Conservation (phyloP, 2,329 filamentous ascomycete genomes). For the Stemphylium lycopersici region DNA sequence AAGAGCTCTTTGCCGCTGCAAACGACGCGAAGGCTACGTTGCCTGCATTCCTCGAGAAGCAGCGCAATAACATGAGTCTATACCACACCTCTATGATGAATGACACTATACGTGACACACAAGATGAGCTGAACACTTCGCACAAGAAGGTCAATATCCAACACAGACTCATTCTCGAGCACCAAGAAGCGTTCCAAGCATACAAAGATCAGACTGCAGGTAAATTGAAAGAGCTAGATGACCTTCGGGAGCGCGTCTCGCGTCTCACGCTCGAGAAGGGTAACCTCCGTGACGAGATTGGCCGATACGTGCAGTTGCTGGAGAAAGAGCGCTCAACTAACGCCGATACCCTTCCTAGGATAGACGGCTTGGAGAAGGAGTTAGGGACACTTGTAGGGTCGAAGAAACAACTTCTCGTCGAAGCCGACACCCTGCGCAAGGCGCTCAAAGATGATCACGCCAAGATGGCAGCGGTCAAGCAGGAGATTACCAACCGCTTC, state of each 20-base stretch:
- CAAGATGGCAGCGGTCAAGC: slow-evolving; percentile 21
- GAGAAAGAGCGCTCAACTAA: slow-evolving; percentile 15
- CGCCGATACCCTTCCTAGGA: slow-evolving; percentile 12
- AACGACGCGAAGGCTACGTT: slow-evolving; percentile 27
- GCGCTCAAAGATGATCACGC: slow-evolving; percentile 18
- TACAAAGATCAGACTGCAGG: slow-evolving; percentile 25
- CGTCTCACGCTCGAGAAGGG: slow-evolving; percentile 40
- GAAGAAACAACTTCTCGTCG: slow-evolving; percentile 23
- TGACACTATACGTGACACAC: slow-evolving; percentile 28
- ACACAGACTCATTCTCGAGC: slow-evolving; percentile 35
- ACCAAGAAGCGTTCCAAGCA: slow-evolving; percentile 34
- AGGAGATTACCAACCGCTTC: slow-evolving; percentile 21
- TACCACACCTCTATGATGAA: slow-evolving; percentile 32
- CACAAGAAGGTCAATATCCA: slow-evolving; percentile 39
- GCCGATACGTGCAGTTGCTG: slow-evolving; percentile 24
- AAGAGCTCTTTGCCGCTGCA: slow-evolving; percentile 29
- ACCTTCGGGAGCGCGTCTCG: slow-evolving; percentile 32
- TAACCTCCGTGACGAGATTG: slow-evolving; percentile 34
- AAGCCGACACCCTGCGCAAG: slow-evolving; percentile 25
- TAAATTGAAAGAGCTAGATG: slow-evolving; percentile 30
- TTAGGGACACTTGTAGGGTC: slow-evolving; percentile 17
- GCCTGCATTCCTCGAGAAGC: slow-evolving; percentile 35
- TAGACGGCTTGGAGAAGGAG: slow-evolving; percentile 23
- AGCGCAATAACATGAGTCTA: slow-evolving; percentile 36
- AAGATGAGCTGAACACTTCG: slow-evolving; percentile 34